phyloP scores from a whole-genome alignment of 441 rosid species.

The Aleurites moluccanus region DNA sequence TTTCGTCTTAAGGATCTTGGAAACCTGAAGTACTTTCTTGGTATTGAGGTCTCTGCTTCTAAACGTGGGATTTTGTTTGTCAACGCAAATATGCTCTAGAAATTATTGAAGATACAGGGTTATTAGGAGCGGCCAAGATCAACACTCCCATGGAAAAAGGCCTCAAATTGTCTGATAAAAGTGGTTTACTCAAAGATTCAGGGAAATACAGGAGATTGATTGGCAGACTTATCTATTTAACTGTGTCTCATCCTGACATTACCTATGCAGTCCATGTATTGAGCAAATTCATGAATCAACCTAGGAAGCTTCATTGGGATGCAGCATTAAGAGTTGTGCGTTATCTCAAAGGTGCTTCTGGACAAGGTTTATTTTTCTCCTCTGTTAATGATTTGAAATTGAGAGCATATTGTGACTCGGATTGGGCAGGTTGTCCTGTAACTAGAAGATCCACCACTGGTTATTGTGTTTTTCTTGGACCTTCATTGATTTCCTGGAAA shows the following conservation, averaged over 20 bases:
- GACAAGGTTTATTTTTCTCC: constrained; percentile 8
- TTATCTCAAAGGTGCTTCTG: neutral
- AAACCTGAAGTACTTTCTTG: too few relatives aligned
- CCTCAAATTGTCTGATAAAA: neutral
- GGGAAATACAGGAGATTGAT: too few relatives aligned
- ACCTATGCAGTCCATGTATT: neutral
- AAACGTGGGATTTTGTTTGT: too few relatives aligned
- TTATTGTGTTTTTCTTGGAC: too few relatives aligned
- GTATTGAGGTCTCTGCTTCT: too few relatives aligned
- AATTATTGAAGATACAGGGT: too few relatives aligned
- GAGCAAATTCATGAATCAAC: neutral
- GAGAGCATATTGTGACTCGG: constrained; percentile 10
- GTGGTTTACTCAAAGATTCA: too few relatives aligned
- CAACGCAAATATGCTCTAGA: too few relatives aligned
- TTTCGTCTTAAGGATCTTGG: too few relatives aligned
- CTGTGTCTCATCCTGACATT: neutral
- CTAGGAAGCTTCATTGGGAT: constrained; percentile 1
- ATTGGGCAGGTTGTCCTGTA: constrained; percentile 9
- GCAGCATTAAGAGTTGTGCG: constrained; percentile 5
- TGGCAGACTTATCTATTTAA: too few relatives aligned
- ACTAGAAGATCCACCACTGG: neutral
- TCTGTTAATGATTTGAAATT: constrained; percentile 2
- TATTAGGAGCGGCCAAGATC: neutral
- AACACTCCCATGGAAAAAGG: neutral
- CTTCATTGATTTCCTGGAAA: constrained; percentile 6